Conservation (phyloP, 2,329 filamentous ascomycete species). For the Tolypocladium sp. region DNA sequence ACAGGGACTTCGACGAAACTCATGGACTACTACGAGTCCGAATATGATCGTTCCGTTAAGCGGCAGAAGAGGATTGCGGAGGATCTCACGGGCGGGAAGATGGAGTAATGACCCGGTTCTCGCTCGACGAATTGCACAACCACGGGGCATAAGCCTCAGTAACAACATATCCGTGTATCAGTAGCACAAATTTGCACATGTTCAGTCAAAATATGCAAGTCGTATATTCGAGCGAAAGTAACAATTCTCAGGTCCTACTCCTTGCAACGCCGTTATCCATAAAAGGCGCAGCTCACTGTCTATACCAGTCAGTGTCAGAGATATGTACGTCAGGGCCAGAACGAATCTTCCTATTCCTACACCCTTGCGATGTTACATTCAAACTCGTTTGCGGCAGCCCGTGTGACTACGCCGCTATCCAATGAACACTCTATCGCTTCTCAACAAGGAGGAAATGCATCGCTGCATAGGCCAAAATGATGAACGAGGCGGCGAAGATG, state of each 20-base stretch:
- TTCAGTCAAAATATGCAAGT: background rate
- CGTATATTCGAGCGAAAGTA: background rate
- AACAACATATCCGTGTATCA: background rate
- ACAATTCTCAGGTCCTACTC: background rate
- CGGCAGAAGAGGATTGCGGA: slow-evolving; percentile 48
- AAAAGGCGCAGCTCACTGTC: background rate
- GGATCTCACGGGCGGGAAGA: slow-evolving; percentile 50
- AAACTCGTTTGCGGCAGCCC: background rate
- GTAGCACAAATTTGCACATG: background rate
- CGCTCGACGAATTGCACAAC: background rate
- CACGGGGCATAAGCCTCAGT: background rate
- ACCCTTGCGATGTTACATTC: background rate
- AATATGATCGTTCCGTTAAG: slow-evolving; percentile 35
- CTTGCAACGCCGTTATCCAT: background rate
- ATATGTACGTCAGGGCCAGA: background rate
- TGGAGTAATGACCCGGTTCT: slow-evolving; percentile 24
- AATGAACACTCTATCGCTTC: slow-evolving; percentile 40
- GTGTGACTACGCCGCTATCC: background rate
- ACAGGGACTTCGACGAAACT: slow-evolving; percentile 24
- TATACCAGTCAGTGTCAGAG: background rate
- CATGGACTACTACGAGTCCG: slow-evolving; percentile 25
- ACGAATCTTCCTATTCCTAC: background rate
- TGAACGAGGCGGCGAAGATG: slow-evolving; percentile 73
- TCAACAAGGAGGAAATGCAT: slow-evolving; percentile 94
- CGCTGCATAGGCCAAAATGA: slow-evolving; percentile 78